A percentile compares a stretch with the other conserved stretches of the same genome.
Conservation (phyloP, 176 grass and related monocot species). For the barley (Hordeum vulgare) region MorexV3_pseudomolecules_assembly NC_058521.1:8923188-8923687, state of each 20-base stretch:
- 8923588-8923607: not conserved
- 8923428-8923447: not conserved
- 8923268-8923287: not conserved
- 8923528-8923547: not conserved
- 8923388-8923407: not conserved
- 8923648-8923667: not conserved
- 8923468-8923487: not conserved
- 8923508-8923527: not conserved
- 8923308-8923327: not conserved
- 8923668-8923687: not conserved
- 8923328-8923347: not conserved
- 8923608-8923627: not conserved
- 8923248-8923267: not conserved
- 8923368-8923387: not conserved
- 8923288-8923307: not conserved
- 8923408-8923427: not conserved
- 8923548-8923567: not conserved
- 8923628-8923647: slow-evolving; percentile 1
- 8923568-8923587: not conserved
- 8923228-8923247: not conserved
- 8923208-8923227: not conserved
- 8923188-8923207: not conserved
- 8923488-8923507: not conserved
- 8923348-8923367: not conserved
- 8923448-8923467: slow-evolving; percentile 4